Base-by-base conservation (phyloP, 257 asterid species). In the Verbena officinalis region DNA sequence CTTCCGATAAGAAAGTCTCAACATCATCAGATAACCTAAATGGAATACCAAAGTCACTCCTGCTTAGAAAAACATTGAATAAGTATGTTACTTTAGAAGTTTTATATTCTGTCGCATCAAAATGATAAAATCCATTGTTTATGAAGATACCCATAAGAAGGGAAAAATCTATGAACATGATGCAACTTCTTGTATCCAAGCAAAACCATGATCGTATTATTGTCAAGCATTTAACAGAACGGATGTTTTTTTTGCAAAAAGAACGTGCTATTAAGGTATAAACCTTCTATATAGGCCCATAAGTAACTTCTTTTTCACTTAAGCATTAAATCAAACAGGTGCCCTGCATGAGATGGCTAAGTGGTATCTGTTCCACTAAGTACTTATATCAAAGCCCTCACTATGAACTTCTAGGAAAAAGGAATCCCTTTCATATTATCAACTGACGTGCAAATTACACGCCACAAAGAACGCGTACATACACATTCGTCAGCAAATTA, bases 1-100 rank as follows among this genome's bases (percentile, higher is more conserved):
- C 55, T 73, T 81, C 60, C 80, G 75, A 51, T 14, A 75, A 44
- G 83, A 70, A 34, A 75, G 84, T 77, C 81, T 82, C 84, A 85
- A 75, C 97, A 87, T 90, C 53, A 20, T 78, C 31, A 59, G 57
- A 59, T 34, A 44, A 56, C 76, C 80, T 75, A 50, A 22, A 49
- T 39, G 51, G 36, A 63, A 63, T 6, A 33, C 63, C 53, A 16
- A 48, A 31, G 57, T 17, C 54, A 16, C 59, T 39, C 34, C 20
- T 34, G 8, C 30, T 23, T 27, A 44, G 10, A 19, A 24, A 27
- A 13, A n/a, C n/a, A n/a, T n/a, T n/a, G n/a, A n/a, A n/a, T n/a
- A n/a, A n/a, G n/a, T n/a, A n/a, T n/a, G n/a, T n/a, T n/a, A n/a
- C n/a, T n/a, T n/a, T n/a, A n/a, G n/a, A n/a, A n/a, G n/a, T n/a